These are phyloP conservation scores for Lupinus albus DNA, from an alignment of 306 rosid genomes.

Conservation along the genomic window DNA sequence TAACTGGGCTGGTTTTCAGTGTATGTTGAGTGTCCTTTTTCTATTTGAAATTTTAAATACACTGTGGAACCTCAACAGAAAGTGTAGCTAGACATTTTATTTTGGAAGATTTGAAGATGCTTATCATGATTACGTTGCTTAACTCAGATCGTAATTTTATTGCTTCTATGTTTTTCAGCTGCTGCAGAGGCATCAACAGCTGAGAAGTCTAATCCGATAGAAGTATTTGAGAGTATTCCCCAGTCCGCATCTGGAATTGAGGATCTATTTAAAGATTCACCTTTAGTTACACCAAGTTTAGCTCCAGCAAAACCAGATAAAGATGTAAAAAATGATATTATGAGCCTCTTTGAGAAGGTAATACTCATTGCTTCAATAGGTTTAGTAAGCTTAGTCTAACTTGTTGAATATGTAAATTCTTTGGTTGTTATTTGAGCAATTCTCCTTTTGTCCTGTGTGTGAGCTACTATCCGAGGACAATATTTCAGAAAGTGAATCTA, in stretches of 20 bases:
- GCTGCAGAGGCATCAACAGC: conserved; percentile 60
- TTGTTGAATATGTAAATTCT: conserved; percentile 19
- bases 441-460: conserved; percentile 16
- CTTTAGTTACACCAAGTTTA: conserved; percentile 48
- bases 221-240: conserved; percentile 58
- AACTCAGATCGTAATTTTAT: conserved; percentile 39
- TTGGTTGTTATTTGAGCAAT: conserved; percentile 25
- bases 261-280: conserved; percentile 77
- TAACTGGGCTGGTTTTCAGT: conserved; percentile 96
- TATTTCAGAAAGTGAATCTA: neutral
- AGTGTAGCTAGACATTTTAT: conserved; percentile 15
- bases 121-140: conserved; percentile 29
- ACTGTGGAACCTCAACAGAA: conserved; percentile 4
- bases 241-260: conserved; percentile 67
- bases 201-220: conserved; percentile 50
- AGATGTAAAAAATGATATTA: conserved; percentile 86
- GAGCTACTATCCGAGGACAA: conserved; percentile 16
- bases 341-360: conserved; percentile 99
- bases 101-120: conserved; percentile 34
- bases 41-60: neutral
- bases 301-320: conserved; percentile 67
- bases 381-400: conserved; percentile 13
- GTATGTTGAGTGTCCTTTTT: conserved; percentile 57
- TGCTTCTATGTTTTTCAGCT: conserved; percentile 62
- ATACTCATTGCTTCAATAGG: conserved; percentile 20